These are phyloP conservation scores for Tricholoma furcatifolium DNA, from an alignment of 768 basidiomycete species.

Conservation along the genomic window DNA sequence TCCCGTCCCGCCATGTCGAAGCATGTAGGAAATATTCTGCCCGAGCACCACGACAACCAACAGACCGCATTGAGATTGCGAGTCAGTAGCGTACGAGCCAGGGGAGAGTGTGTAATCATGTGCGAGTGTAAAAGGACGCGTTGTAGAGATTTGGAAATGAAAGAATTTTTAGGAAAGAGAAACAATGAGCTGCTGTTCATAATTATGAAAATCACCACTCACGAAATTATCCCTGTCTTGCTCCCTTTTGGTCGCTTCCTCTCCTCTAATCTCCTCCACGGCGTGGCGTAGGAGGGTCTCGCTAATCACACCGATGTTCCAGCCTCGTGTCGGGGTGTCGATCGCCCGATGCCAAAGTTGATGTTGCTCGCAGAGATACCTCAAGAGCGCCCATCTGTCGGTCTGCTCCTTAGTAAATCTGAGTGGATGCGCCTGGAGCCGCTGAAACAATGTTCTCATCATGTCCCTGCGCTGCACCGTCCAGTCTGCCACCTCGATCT, in stretches of 20 bases:
- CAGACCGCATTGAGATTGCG: no score
- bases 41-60: no score
- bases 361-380: not conserved
- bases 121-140: no score
- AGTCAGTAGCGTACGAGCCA: no score
- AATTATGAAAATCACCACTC: not conserved
- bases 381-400: not conserved
- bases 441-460: not conserved
- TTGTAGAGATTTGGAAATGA: no score
- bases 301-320: not conserved
- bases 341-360: not conserved
- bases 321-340: not conserved
- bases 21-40: no score
- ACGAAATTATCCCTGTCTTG: not conserved
- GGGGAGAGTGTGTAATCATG: no score
- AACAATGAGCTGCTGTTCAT: no score
- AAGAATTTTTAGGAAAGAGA: no score
- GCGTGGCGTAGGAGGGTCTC: not conserved
- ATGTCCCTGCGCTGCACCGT: not conserved
- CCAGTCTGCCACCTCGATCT: not conserved
- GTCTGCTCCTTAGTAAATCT: not conserved
- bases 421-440: not conserved
- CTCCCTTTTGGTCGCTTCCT: not conserved
- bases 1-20: no score
- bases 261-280: not conserved